Percentiles rank a stretch among this genome's conserved stretches.
phyloP scores from a whole-genome alignment of 768 basidiomycete genomes.

The Lactarius akahatsu region DNA sequence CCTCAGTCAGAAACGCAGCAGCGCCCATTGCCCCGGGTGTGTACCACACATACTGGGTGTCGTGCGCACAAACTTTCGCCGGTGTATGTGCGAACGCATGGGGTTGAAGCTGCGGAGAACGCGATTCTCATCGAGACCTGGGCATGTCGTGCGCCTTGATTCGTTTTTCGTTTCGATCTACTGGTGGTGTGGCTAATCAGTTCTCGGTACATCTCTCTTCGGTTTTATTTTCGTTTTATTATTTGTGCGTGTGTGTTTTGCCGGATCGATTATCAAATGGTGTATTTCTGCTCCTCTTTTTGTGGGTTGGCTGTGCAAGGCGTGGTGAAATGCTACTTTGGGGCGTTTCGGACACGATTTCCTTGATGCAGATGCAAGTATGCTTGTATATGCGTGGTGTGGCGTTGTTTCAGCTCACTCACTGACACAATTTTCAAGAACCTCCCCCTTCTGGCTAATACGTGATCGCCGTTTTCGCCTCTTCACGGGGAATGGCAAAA shows the following conservation, averaged over 20 bases:
- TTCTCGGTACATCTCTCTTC: conserved; percentile 48
- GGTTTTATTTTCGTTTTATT: background rate
- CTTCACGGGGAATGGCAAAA: background rate
- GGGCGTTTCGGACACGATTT: conserved; percentile 1
- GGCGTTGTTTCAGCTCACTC: background rate
- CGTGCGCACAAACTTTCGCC: conserved; percentile 27
- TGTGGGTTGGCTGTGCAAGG: background rate
- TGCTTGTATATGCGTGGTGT: conserved; percentile 3
- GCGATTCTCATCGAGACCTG: conserved; percentile 47
- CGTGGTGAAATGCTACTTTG: conserved; percentile 8
- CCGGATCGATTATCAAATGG: background rate
- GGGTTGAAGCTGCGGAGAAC: conserved; percentile 48
- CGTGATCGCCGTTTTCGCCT: background rate
- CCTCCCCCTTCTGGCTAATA: background rate
- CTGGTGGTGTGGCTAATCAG: conserved; percentile 71
- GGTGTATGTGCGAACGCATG: conserved; percentile 19
- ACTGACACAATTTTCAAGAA: background rate
- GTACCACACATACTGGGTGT: conserved; percentile 20
- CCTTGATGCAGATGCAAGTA: conserved; percentile 3
- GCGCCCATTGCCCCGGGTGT: conserved; percentile 9
- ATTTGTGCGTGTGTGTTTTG: background rate
- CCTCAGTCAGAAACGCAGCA: conserved; percentile 24
- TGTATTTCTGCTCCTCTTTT: background rate
- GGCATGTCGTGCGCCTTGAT: conserved; percentile 64
- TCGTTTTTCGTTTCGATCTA: conserved; percentile 25